Base-by-base conservation (phyloP, 1,284 basidiomycete species). In the Heterobasidion occidentale region DNA sequence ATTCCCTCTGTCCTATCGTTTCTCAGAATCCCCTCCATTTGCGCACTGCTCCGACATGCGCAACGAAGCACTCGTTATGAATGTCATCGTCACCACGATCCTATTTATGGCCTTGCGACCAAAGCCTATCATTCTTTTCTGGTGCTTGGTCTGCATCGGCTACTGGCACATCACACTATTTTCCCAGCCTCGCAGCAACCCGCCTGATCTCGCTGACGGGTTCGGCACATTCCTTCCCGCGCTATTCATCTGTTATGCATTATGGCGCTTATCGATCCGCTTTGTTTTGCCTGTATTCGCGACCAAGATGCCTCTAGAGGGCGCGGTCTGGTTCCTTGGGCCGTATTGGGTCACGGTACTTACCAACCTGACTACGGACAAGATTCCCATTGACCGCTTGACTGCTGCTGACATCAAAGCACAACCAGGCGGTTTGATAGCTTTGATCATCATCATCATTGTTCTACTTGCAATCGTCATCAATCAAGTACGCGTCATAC, bases 81-180 rank as follows among this genome's bases (percentile, higher is more conserved):
- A 92, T 65, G 74, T 88, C 52, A 64, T 88, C 50, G 72, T 88
- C 56, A 86, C 83, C 0, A 80, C 76, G 60, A 63, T 83, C 38
- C 73, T 94, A 34, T 89, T 90, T 64, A 74, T 91, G 44, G 66
- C 94, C 51, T 73, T 94, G 47, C 83, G 88, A 2, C 90, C 90
- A 0, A 81, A 77, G 64, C 77, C 86, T 2, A 79, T 92, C 60
- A 75, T 90, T 34, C 72, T 83, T 5, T 92, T 80, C 71, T 90
- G 87, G 88, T 86, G 79, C 58, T 73, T 94, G 15, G 81, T 92
- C 2, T 91, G 85, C 71, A 84, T 94, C 49, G 92, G 92, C 0
- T 94, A 83, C 67, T 94, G 92, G 92, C 92, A 95, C 63, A 76
- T 93, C 57, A 76, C 81, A 1, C 77, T 94, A 33, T 91, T 91